Evolutionary conservation across 495 filamentous ascomycete genomes (phyloP).

Genomic region (Astrothelium subdiscretum): DNA sequence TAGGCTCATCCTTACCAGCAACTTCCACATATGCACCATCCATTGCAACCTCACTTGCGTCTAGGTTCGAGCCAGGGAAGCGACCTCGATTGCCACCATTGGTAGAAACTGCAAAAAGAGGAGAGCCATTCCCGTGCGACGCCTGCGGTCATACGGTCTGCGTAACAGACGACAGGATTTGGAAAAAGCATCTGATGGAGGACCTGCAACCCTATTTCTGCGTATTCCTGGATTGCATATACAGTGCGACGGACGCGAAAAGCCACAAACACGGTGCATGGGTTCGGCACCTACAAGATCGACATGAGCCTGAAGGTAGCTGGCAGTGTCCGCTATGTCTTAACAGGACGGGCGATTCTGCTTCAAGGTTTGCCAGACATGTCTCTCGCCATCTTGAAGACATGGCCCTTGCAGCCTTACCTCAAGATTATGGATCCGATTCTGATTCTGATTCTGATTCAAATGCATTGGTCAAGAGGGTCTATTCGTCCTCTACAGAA

Average conservation of each 20-base stretch:
- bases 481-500: no score
- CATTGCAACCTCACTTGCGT: background rate
- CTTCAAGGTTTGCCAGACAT: background rate
- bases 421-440: background rate
- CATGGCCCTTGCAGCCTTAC: background rate
- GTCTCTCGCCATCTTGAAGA: background rate
- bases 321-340: background rate
- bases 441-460: background rate
- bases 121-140: background rate
- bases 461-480: no score
- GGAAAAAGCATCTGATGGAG: background rate
- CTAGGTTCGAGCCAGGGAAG: background rate
- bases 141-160: background rate
- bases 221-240: background rate
- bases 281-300: background rate
- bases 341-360: background rate
- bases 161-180: background rate
- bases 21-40: background rate
- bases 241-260: background rate
- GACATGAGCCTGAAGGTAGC: background rate
- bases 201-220: background rate
- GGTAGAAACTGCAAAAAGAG: background rate
- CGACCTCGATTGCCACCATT: background rate
- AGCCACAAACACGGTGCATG: background rate
- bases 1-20: background rate